Base-by-base conservation (phyloP, 1,284 basidiomycete genomes). In the Flammula alnicola region DNA sequence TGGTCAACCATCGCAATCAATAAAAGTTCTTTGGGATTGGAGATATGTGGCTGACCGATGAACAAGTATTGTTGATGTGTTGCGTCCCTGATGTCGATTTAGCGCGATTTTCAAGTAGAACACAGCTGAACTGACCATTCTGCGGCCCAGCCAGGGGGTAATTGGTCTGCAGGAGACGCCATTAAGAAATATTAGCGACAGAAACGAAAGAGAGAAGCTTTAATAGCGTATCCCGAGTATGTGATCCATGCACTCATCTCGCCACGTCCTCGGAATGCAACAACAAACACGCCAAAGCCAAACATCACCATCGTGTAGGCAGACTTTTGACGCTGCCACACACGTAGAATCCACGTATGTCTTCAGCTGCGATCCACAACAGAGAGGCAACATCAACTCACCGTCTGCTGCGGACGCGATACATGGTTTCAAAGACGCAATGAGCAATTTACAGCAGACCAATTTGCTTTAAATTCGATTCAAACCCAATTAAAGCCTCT, bases 101-200 rank as follows among this genome's bases (percentile, higher is more conserved):
- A 61, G 52, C 32, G 42, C 16, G 30, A 41, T 51, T 49, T 26
- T 36, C 47, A 16, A 42, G 40, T 55, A 54, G 41, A n/a, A 31
- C 33, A 14, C n/a, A 33, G 16, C 23, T 26, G 41, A 35, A 64
- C 78, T 60, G 66, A 91, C 93, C 93, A 95, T 77, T 95, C 88
- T 63, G 91, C 85, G 58, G 80, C 78, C 93, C 93, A 96, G 44
- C 93, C 94, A 55, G 87, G 87, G 54, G 93, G 93, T 40, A 96
- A 74, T 67, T 88, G 83, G 63, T 84, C 79, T 54, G 74, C 72
- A 57, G 84, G 83, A 57, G 84, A 81, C 48, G 86, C 79, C 87
- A 90, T 89, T 42, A 39, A 48, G 36, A 26, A 33, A 55, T 36
- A 49, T 33, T 37, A 41, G 37, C 22, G 47, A 39, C 16, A 47